phyloP scores from a whole-genome alignment of 371 early-diverging fungal genomes.

The Funneliformis caledonium region DNA sequence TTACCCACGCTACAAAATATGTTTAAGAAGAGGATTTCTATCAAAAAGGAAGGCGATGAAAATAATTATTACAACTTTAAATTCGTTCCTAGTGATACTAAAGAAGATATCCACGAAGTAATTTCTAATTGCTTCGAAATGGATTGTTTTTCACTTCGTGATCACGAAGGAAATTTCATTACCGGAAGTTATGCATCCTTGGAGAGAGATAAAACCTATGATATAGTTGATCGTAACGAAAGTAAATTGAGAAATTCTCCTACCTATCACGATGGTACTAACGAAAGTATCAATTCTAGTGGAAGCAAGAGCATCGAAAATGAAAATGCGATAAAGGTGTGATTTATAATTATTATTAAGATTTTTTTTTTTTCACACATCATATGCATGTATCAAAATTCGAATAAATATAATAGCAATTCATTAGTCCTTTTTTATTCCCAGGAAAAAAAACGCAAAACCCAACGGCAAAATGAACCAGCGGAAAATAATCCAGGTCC shows the following conservation, averaged over 20 bases:
- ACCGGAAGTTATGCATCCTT: slow-evolving; percentile 25
- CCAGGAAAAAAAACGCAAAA: not conserved
- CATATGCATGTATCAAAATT: not conserved
- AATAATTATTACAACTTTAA: slow-evolving; percentile 2
- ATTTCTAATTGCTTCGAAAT: slow-evolving; percentile 13
- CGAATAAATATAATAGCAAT: not conserved
- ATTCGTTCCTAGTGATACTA: slow-evolving; percentile 12
- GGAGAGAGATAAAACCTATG: not conserved
- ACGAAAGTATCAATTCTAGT: slow-evolving; percentile 1
- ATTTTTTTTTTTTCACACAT: not conserved
- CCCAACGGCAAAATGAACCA: not conserved
- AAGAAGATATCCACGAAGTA: slow-evolving; percentile 12
- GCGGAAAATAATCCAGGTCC: not conserved
- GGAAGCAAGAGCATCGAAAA: not conserved
- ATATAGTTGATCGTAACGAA: slow-evolving; percentile 5
- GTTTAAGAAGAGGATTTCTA: not conserved
- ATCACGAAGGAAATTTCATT: not conserved
- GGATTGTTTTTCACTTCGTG: slow-evolving; percentile 11
- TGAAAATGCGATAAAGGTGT: not conserved
- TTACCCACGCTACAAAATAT: not conserved
- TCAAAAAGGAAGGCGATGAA: not conserved
- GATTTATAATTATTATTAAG: not conserved
- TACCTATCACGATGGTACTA: not conserved
- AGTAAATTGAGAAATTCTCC: not conserved
- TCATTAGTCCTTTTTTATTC: not conserved